Conservation (phyloP, 495 filamentous ascomycete genomes). For the Aspergillus sparsus region DNA sequence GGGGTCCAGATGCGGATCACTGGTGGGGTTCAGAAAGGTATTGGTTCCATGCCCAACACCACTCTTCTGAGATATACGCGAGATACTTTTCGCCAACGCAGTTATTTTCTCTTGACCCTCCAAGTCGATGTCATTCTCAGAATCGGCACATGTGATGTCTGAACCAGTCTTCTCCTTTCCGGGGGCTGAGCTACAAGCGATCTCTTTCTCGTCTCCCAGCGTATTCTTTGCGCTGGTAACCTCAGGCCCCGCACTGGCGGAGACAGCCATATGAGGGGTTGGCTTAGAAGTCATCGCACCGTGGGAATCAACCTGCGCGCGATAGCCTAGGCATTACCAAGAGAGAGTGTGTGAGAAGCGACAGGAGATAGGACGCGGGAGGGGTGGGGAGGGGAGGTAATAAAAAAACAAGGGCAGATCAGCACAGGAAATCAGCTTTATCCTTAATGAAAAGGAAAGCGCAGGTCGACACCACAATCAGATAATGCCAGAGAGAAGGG, state of each 20-base stretch:
- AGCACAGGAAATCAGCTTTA: no score
- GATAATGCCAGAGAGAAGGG: no score
- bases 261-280: conserved; percentile 20
- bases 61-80: conserved; percentile 39
- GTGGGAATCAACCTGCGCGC: background rate
- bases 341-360: background rate
- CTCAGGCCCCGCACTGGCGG: conserved; percentile 14
- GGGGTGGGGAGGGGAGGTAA: background rate
- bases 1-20: conserved; percentile 47
- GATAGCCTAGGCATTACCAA: conserved; percentile 10
- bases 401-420: background rate
- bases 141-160: conserved; percentile 22
- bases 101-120: conserved; percentile 38
- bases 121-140: conserved; percentile 30
- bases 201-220: conserved; percentile 10
- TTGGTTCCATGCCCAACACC: conserved; percentile 37
- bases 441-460: background rate
- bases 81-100: conserved; percentile 43
- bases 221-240: conserved; percentile 14
- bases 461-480: background rate
- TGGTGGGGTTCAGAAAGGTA: conserved; percentile 44
- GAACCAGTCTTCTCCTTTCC: conserved; percentile 20
- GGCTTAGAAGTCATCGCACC: conserved; percentile 16
- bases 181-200: conserved; percentile 1
- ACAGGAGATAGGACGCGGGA: no score